phyloP scores from a whole-genome alignment of 805 yeast genomes.

The Huiozyma sinensis region DNA sequence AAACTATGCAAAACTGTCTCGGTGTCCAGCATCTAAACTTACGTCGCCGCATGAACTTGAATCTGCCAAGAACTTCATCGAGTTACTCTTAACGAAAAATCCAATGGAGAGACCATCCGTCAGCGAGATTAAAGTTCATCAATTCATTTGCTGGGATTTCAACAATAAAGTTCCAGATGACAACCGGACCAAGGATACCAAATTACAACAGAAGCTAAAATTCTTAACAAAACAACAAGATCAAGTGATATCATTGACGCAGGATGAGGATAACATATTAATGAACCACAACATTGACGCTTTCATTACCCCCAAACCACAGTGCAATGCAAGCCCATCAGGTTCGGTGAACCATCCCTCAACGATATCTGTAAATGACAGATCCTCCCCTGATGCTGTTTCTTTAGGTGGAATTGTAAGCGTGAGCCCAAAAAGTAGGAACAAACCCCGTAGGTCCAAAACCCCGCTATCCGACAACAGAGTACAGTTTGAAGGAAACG shows the following conservation, averaged over 20 bases:
- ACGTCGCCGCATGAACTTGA: conserved; percentile 35
- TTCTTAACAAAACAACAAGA: conserved; percentile 9
- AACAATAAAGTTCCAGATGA: conserved; percentile 9
- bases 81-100: conserved; percentile 54
- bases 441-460: not conserved
- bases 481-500: not conserved
- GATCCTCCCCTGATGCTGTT: not conserved
- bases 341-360: not conserved
- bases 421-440: not conserved
- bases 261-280: not conserved
- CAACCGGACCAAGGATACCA: conserved; percentile 11
- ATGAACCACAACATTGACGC: not conserved
- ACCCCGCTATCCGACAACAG: not conserved
- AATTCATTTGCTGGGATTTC: conserved; percentile 45
- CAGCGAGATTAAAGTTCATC: conserved; percentile 62
- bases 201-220: conserved; percentile 9
- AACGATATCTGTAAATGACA: not conserved
- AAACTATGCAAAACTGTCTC: conserved; percentile 17
- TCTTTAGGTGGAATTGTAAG: not conserved
- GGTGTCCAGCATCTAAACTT: conserved; percentile 23
- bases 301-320: not conserved
- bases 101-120: conserved; percentile 61
- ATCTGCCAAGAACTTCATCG: conserved; percentile 45
- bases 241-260: not conserved
- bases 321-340: not conserved